These are phyloP conservation scores for Pseudogymnoascus sp. DNA, from an alignment of 2,329 filamentous ascomycete genomes.

Conservation along the genomic window DNA sequence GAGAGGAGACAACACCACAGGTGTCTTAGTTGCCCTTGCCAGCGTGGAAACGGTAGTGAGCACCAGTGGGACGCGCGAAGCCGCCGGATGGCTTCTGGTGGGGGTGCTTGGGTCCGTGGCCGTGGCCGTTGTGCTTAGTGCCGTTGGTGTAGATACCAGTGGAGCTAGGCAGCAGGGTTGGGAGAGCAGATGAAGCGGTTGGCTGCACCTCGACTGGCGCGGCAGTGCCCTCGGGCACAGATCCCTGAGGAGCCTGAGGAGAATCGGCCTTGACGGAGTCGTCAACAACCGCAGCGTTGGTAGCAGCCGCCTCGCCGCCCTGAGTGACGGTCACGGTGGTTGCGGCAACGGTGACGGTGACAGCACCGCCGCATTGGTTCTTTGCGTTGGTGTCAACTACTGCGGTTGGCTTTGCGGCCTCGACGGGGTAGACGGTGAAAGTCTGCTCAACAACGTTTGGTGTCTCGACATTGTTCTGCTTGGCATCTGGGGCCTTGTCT, in stretches of 20 bases:
- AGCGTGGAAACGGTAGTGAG: not conserved
- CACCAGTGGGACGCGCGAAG: not conserved
- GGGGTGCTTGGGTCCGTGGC: not conserved
- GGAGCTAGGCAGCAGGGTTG: not conserved
- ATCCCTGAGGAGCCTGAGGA: not conserved
- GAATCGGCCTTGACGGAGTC: not conserved
- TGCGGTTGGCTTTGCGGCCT: not conserved
- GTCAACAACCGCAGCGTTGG: not conserved
- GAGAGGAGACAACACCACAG: not conserved
- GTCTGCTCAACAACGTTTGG: not conserved
- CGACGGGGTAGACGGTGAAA: not conserved
- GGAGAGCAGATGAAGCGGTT: not conserved
- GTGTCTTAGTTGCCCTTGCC: conserved; percentile 1
- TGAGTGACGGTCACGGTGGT: conserved; percentile 1
- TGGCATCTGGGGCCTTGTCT: not conserved
- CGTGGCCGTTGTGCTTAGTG: not conserved
- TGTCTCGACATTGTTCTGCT: not conserved
- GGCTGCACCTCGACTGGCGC: not conserved
- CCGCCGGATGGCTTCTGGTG: not conserved
- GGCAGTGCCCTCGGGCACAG: not conserved
- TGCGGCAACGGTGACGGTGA: not conserved
- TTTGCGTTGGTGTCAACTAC: not conserved
- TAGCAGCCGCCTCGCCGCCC: not conserved
- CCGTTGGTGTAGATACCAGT: conserved; percentile 6
- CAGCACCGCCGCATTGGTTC: not conserved